Conservation (phyloP, 73 alveolate genomes). For the Tetrahymena malaccensis region DNA sequence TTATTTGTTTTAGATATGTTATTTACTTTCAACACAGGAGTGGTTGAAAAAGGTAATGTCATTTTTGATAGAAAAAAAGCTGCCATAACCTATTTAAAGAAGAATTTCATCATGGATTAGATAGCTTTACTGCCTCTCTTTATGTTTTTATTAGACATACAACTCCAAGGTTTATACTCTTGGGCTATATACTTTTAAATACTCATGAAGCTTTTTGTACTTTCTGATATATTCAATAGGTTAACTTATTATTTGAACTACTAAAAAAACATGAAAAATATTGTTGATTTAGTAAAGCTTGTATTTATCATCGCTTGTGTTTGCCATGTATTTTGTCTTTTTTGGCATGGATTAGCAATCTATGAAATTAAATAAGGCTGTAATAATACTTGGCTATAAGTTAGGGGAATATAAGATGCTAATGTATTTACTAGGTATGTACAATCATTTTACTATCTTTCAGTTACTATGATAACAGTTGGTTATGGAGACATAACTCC, state of each 20-base stretch:
- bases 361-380: neutral
- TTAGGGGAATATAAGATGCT: neutral
- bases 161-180: neutral
- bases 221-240: neutral
- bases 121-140: neutral
- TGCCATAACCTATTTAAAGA: neutral
- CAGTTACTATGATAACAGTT: conserved; percentile 69
- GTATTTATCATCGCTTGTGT: neutral
- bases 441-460: conserved; percentile 64
- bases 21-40: neutral
- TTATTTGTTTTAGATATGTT: neutral
- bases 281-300: neutral
- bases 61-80: neutral
- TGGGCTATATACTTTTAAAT: neutral
- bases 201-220: neutral
- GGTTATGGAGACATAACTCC: conserved; percentile 90
- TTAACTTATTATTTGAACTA: neutral
- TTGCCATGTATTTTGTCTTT: neutral
- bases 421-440: neutral
- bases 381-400: neutral
- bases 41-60: neutral
- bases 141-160: neutral
- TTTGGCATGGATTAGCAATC: neutral
- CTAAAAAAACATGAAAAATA: neutral
- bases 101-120: neutral